Base-by-base conservation (phyloP, 257 asterid genomes). In the Lithospermum erythrorhizon region DNA sequence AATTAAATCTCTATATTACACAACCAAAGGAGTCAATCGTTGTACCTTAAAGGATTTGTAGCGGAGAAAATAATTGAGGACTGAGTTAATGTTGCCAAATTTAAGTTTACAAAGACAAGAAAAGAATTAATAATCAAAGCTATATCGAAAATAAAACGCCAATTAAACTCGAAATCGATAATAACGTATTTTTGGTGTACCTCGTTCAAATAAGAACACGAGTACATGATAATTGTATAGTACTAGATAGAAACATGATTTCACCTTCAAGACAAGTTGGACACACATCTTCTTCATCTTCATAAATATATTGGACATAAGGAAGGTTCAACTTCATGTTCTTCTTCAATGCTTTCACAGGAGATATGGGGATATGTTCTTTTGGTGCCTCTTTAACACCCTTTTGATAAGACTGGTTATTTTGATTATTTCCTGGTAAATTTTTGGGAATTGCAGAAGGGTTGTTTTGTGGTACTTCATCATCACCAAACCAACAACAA, bases 241-340 rank as follows among this genome's bases (percentile, higher is more conserved):
- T n/a, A n/a, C 27, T 10, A 47, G 9, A 18, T 22, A 5, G 53
- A n/a, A 51, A 13, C 23, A 8, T 15, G 21, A 58, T 23, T 10
- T 55, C 56, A 87, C 94, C 95, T 70, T 82, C 90, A 48, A 87
- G 82, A 64, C 95, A 87, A 3, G 90, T 84, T 0, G 90, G 86
- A 51, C 94, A 83, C 10, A 55, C 83, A 27, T 83, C 86, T 53
- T 75, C 86, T 53, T 74, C 82, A 6, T 74, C 78, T 56, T 74
- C 74, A 6, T 57, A 71, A 51, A 67, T 53, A 41, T 73, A 61
- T 55, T 57, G 10, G 49, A 6, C 66, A 72, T 62, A 18, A 45
- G 1, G 5, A 35, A 24, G 41, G 59, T 15, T 27, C 64, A 35
- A 27, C 32, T 27, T 35, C 2, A 55, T n/a, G 23, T 58, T 49